phyloP scores from a whole-genome alignment of 257 asterid genomes.

The Catharanthus roseus region DNA sequence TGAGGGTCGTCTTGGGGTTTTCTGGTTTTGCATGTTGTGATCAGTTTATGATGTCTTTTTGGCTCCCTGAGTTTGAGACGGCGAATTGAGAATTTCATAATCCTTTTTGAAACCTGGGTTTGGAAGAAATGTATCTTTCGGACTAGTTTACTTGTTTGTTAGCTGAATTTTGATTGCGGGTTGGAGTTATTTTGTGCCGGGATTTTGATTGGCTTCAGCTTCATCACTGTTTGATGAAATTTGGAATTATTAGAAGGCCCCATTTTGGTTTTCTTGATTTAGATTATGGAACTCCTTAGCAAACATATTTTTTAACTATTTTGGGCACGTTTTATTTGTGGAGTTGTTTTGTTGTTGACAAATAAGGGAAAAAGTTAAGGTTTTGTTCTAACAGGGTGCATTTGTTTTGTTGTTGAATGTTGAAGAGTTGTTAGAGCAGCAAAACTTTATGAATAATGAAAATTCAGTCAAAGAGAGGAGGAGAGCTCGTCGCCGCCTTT shows the following conservation, averaged over 20 bases:
- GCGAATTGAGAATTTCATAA: neutral
- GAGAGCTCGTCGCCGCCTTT: conserved; percentile 14
- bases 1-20: neutral
- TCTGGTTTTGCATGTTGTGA: conserved; percentile 7
- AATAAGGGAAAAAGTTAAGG: neutral
- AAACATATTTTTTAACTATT: neutral
- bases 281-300: neutral
- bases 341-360: too few species aligned
- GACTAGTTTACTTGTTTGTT: neutral
- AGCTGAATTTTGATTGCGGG: neutral
- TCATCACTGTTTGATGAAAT: neutral
- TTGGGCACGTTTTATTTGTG: neutral
- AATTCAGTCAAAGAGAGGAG: conserved; percentile 28
- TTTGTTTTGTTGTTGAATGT: conserved; percentile 21
- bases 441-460: conserved; percentile 45
- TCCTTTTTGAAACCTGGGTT: neutral
- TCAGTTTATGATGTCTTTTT: neutral
- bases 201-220: neutral
- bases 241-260: neutral
- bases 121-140: neutral
- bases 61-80: neutral
- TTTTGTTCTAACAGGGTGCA: neutral
- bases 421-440: conserved; percentile 27
- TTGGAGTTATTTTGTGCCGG: neutral
- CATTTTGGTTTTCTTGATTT: neutral